Base-by-base conservation (phyloP, 2,329 filamentous ascomycete genomes). In the Mycocentrospora acerina region DNA sequence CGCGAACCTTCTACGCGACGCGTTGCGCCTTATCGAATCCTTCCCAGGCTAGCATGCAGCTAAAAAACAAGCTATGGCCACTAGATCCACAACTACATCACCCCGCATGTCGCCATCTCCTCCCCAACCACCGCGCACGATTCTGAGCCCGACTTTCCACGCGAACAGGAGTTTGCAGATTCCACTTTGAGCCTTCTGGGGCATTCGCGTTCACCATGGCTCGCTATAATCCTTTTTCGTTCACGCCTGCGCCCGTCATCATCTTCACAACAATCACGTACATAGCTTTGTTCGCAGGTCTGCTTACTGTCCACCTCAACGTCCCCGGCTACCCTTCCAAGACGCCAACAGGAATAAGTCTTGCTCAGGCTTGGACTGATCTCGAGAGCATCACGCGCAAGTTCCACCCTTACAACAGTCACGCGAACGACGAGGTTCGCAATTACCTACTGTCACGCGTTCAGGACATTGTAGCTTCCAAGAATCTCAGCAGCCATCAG, bases 321-420 rank as follows among this genome's bases (percentile, higher is more conserved):
- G 85, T 95, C 7, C 87, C 91, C 4, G 62, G 78, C 14, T 77
- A 82, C 33, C 85, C 87, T 0, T 68, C 62, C 3, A 72, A 74
- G 25, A 72, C 77, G 26, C 73, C 69, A 8, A 60, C 72, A 7
- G 90, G 89, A 13, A 71, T 94, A 57, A 88, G 95, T 58, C 71
- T 97, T 36, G 85, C 84, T 2, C 83, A 94, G 68, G 89, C 91
- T 25, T 97, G 90, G 90, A 69, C 76, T 10, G 90, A 97, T 62
- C 75, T 98, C 22, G 81, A 89, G 44, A 72, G 76, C 38, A 76
- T 98, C 32, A 91, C 86, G 24, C 76, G 76, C 48, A 75, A 77
- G 1, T 93, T 86, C 61, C 93, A 95, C 63, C 91, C 93, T 0
- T 95, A 88, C 72, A 96, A 95, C 69, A 90, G 86, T 52, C 83